These are phyloP conservation scores for Amanita inopinata DNA, from an alignment of 768 basidiomycete genomes.

Conservation along the genomic window DNA sequence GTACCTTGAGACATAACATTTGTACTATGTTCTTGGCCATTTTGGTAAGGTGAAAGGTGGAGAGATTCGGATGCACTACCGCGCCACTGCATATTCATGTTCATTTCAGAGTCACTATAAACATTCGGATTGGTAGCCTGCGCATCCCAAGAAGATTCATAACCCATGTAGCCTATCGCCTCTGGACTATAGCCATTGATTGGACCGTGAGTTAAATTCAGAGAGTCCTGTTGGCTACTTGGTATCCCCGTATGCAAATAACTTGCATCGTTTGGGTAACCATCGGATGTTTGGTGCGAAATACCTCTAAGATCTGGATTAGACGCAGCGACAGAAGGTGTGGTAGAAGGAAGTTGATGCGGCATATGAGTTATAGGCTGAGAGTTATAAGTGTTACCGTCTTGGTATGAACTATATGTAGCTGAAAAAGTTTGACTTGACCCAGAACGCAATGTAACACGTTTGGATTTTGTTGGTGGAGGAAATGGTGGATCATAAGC, in stretches of 20 bases:
- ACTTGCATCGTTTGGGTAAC: not conserved
- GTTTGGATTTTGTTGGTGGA: slow-evolving; percentile 26
- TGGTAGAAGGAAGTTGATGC: not conserved
- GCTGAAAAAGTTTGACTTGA: slow-evolving; percentile 1
- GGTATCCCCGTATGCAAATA: not conserved
- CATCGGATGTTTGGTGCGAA: not conserved
- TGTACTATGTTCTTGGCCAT: too few species aligned
- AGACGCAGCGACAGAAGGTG: not conserved
- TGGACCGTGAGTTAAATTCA: not conserved
- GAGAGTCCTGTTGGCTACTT: not conserved
- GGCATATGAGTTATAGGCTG: slow-evolving; percentile 4
- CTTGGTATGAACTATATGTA: slow-evolving; percentile 1
- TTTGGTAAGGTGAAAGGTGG: too few species aligned
- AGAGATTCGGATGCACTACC: too few species aligned
- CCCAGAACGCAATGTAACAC: slow-evolving; percentile 3
- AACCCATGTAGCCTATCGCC: too few species aligned
- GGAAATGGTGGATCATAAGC: slow-evolving; percentile 75
- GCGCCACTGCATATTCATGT: too few species aligned
- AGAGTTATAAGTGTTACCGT: not conserved
- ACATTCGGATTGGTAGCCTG: too few species aligned
- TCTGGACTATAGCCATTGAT: not conserved
- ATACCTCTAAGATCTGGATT: not conserved
- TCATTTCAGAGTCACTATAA: too few species aligned
- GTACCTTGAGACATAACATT: too few species aligned
- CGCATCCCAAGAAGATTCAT: too few species aligned